Evolutionary conservation across 129 eudicot genomes (phyloP).

Genomic region (Erigeron canadensis): DNA sequence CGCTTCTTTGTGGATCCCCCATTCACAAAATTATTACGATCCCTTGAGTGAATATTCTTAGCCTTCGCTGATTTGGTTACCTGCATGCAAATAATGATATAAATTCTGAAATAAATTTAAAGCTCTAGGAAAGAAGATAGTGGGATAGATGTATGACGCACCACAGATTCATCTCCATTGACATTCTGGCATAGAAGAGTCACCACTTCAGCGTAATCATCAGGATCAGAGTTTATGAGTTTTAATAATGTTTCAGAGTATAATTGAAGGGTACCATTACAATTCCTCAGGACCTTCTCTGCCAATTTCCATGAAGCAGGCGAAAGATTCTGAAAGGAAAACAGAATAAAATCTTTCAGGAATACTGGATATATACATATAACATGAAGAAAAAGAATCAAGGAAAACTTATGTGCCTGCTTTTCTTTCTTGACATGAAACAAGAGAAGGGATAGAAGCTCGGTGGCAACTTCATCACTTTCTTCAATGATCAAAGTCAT

Average conservation of each 20-base stretch:
- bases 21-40: slow-evolving; percentile 15
- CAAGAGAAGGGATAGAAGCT: slow-evolving; percentile 54
- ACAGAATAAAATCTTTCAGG: slow-evolving; percentile 3
- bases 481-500: slow-evolving; percentile 65
- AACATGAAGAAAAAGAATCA: background rate
- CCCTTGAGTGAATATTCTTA: no score
- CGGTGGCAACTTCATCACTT: slow-evolving; percentile 62
- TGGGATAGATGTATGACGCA: slow-evolving; percentile 25
- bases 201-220: slow-evolving; percentile 60
- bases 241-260: slow-evolving; percentile 32
- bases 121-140: background rate
- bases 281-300: slow-evolving; percentile 44
- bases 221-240: slow-evolving; percentile 29
- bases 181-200: slow-evolving; percentile 42
- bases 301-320: slow-evolving; percentile 58
- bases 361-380: background rate
- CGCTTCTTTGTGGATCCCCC: slow-evolving; percentile 31
- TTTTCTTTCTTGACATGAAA: slow-evolving; percentile 52
- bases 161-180: slow-evolving; percentile 36
- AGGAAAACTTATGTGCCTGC: slow-evolving; percentile 35
- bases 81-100: slow-evolving; percentile 28
- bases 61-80: slow-evolving; percentile 19
- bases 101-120: background rate
- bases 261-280: slow-evolving; percentile 36
- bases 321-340: slow-evolving; percentile 42